phyloP scores from a whole-genome alignment of 1,284 basidiomycete genomes.

The Apiotrichum veenhuisii region DNA sequence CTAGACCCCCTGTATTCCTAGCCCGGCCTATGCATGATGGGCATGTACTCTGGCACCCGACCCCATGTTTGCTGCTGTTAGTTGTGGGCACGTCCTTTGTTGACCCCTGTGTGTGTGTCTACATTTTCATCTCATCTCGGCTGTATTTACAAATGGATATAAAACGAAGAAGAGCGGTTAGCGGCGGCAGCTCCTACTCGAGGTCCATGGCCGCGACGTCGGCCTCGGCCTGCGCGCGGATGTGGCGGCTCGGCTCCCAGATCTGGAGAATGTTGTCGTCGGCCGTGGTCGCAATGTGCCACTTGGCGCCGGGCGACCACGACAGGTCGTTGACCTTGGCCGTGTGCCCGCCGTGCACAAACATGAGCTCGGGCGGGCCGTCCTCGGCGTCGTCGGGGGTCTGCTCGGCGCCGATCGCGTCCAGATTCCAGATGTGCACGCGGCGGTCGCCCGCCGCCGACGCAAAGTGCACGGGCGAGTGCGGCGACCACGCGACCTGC shows the following conservation, averaged over 20 bases:
- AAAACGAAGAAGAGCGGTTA: no score
- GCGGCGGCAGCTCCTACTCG: slow-evolving; percentile 27
- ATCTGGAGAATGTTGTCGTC: slow-evolving; percentile 55
- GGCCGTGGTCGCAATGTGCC: slow-evolving; percentile 51
- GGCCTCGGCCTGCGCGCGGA: slow-evolving; percentile 49
- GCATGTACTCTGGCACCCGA: not conserved
- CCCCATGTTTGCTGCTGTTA: not conserved
- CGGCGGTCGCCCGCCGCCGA: slow-evolving; percentile 88
- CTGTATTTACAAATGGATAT: no score
- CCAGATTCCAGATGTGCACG: slow-evolving; percentile 93
- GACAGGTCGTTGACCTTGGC: slow-evolving; percentile 50
- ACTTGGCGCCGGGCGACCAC: slow-evolving; percentile 49
- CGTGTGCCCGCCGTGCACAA: slow-evolving; percentile 75
- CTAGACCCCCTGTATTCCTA: not conserved
- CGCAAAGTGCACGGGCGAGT: slow-evolving; percentile 83
- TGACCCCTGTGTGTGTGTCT: no score
- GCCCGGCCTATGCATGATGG: not conserved
- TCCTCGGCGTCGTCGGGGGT: slow-evolving; percentile 97
- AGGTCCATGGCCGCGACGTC: slow-evolving; percentile 45
- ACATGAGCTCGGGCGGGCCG: slow-evolving; percentile 85
- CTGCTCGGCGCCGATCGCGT: slow-evolving; percentile 90
- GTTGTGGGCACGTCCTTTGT: no score
- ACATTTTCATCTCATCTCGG: no score
- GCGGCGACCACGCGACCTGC: slow-evolving; percentile 91
- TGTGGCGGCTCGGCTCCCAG: slow-evolving; percentile 51